A percentile compares a stretch with the other conserved stretches of the same genome.
phyloP scores from a whole-genome alignment of 139 green algal species.

The Eudorina sp. region DNA sequence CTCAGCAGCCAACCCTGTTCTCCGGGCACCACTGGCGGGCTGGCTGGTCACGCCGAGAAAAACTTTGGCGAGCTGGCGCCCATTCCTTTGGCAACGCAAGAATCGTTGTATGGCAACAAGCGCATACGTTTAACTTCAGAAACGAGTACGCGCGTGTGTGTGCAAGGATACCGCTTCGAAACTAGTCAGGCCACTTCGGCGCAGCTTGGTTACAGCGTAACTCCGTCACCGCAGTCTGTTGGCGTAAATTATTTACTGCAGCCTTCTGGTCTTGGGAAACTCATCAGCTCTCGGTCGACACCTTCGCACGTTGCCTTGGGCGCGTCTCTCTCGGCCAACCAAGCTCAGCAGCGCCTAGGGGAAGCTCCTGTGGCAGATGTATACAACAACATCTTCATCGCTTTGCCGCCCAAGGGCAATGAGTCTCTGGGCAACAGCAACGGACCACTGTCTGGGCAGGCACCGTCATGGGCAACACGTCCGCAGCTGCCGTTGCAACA shows the following conservation, averaged over 20 bases:
- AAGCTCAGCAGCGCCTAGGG: too few species aligned
- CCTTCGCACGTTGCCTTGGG: not conserved
- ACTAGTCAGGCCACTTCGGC: not conserved
- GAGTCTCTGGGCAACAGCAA: too few species aligned
- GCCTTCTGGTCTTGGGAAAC: too few species aligned
- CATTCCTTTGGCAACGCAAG: not conserved
- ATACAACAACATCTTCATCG: too few species aligned
- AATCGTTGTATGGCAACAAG: not conserved
- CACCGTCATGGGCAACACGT: too few species aligned
- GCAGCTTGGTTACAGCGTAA: not conserved
- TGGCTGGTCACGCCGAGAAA: not conserved
- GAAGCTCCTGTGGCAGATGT: too few species aligned
- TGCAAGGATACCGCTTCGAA: not conserved
- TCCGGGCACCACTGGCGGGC: not conserved
- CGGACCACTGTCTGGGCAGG: too few species aligned
- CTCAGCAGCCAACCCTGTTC: slow-evolving; percentile 20
- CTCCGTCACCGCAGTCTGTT: not conserved
- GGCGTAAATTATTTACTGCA: not conserved
- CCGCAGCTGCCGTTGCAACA: too few species aligned
- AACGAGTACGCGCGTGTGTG: not conserved
- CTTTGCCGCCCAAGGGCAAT: too few species aligned
- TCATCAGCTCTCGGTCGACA: too few species aligned
- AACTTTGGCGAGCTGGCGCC: not conserved
- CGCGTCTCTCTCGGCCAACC: not conserved
- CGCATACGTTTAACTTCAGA: not conserved